phyloP scores from a whole-genome alignment of 805 yeast species.

The Tetrapisispora phaffii region DNA sequence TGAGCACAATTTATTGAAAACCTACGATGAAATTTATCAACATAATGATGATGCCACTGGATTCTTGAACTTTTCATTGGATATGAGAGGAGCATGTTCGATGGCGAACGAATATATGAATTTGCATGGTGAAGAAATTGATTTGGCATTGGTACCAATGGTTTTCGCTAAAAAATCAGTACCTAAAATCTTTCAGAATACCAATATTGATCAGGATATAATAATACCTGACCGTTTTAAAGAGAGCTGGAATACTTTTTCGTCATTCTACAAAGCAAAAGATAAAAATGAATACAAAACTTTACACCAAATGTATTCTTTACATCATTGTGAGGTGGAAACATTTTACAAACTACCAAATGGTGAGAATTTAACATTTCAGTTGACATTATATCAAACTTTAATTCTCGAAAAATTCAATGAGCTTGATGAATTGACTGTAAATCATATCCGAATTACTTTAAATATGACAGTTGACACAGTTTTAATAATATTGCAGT shows the following conservation, averaged over 20 bases:
- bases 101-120: background rate
- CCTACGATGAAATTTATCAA: constrained; percentile 1
- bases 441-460: constrained; percentile 6
- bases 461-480: constrained; percentile 4
- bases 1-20: background rate
- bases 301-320: constrained; percentile 14
- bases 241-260: constrained; percentile 12
- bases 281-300: constrained; percentile 11
- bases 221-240: constrained; percentile 15
- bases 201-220: background rate
- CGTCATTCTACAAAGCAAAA: constrained; percentile 3
- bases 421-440: constrained; percentile 8
- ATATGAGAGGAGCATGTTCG: background rate
- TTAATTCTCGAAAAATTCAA: constrained; percentile 20
- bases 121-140: too few relatives aligned
- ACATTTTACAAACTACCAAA: constrained; percentile 12
- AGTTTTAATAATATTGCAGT: constrained; percentile 10
- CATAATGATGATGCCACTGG: constrained; percentile 1
- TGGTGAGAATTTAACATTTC: constrained; percentile 12
- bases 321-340: constrained; percentile 25
- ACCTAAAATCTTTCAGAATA: constrained; percentile 12
- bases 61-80: background rate
- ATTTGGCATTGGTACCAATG: constrained; percentile 8
- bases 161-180: constrained; percentile 17
- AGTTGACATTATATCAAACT: constrained; percentile 22